A percentile compares a stretch with the other conserved stretches of the same genome.
phyloP scores from a whole-genome alignment of 2,329 filamentous ascomycete species.

The Epichloe scottii region DNA sequence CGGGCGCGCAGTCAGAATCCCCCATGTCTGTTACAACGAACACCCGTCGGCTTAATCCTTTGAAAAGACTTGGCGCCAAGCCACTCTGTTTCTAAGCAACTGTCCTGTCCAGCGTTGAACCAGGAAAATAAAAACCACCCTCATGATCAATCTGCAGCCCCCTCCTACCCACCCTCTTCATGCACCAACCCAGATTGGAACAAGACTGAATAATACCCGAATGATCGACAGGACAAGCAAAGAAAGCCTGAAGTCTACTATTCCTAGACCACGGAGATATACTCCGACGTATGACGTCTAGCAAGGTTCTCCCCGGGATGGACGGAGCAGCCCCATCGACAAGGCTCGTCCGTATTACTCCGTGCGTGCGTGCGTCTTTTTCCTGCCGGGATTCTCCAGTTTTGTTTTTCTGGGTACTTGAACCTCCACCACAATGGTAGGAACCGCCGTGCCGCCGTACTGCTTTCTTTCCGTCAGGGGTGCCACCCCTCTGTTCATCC shows the following conservation, averaged over 20 bases:
- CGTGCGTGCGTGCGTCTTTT: background rate
- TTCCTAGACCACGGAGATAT: background rate
- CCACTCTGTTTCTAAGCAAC: too few species aligned
- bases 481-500: too few species aligned
- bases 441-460: too few species aligned
- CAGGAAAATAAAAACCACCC: too few species aligned
- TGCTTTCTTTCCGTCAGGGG: too few species aligned
- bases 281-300: background rate
- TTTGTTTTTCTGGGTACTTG: background rate
- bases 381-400: background rate
- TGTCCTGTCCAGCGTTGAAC: too few species aligned
- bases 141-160: background rate
- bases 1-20: too few species aligned
- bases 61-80: too few species aligned
- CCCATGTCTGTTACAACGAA: too few species aligned
- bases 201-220: background rate
- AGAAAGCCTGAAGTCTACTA: background rate
- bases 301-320: background rate
- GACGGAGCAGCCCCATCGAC: background rate
- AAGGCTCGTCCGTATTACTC: background rate
- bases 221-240: background rate
- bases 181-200: background rate
- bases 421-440: too few species aligned
- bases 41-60: too few species aligned
- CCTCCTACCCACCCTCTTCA: background rate